Conservation (phyloP, 2,329 filamentous ascomycete genomes). For the Onygenales sp. region DNA sequence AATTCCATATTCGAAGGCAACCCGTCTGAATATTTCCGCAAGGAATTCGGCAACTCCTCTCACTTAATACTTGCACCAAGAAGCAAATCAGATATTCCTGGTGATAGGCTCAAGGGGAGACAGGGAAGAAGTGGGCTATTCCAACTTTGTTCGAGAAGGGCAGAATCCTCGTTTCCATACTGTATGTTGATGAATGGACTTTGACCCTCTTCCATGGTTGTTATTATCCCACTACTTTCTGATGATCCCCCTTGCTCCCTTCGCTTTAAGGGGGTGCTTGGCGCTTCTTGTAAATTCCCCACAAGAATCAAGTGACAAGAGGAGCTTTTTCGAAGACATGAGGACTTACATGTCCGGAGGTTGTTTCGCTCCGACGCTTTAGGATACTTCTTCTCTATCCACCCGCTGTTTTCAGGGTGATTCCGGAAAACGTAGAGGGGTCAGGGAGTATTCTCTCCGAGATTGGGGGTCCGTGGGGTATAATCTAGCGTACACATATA, state of each 20-base stretch:
- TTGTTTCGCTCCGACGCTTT: constrained; percentile 4
- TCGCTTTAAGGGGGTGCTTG: neutral
- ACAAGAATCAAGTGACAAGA: neutral
- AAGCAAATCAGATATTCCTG: neutral
- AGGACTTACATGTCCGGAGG: neutral
- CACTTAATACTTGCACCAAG: neutral
- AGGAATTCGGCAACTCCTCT: neutral
- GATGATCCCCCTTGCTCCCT: neutral
- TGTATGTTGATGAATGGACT: neutral
- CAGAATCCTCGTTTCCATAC: neutral
- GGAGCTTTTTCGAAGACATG: neutral
- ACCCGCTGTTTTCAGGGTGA: neutral
- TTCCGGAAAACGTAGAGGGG: neutral
- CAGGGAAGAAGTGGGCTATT: neutral
- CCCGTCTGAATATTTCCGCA: neutral
- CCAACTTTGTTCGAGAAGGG: neutral
- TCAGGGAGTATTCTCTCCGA: constrained; percentile 1
- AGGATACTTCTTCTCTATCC: neutral
- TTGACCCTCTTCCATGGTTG: neutral
- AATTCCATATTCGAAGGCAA: constrained; percentile 14
- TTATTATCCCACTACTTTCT: neutral
- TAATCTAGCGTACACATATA: constrained; percentile 13
- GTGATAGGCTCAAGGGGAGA: neutral
- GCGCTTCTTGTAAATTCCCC: neutral
- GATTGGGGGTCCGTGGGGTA: constrained; percentile 12